Percentiles rank a stretch among this genome's conserved stretches.
Evolutionary conservation across 768 basidiomycete species (phyloP).

Genomic region (Saitozyma sp.): DNA sequence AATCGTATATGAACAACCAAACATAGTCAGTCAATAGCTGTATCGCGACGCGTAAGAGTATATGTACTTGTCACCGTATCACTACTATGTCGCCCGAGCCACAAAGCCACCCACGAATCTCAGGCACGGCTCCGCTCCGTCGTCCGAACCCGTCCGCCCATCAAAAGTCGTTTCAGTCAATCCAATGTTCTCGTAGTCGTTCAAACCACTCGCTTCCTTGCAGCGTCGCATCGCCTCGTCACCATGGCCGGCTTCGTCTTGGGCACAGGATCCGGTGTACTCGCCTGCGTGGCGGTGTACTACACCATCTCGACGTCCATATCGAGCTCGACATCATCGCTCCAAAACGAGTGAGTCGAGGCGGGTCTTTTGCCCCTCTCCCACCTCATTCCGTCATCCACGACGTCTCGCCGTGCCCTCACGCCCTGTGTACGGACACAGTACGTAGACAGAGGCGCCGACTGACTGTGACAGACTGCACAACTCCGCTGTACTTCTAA

Average conservation of each 20-base stretch:
- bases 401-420: too few relatives aligned
- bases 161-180: too few relatives aligned
- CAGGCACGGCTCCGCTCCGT: too few relatives aligned
- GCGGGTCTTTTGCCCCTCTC: not conserved
- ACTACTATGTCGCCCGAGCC: too few relatives aligned
- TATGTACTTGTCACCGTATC: too few relatives aligned
- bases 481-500: slow-evolving; percentile 26
- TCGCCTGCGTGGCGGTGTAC: slow-evolving; percentile 41
- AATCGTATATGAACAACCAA: too few relatives aligned
- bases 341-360: slow-evolving; percentile 40
- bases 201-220: not conserved
- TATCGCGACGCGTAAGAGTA: too few relatives aligned
- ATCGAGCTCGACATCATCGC: slow-evolving; percentile 17
- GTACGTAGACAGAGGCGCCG: not conserved
- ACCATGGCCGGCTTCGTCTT: slow-evolving; percentile 41
- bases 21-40: too few relatives aligned
- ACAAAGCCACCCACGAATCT: too few relatives aligned
- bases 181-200: too few relatives aligned
- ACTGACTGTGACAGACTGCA: slow-evolving; percentile 22
- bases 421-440: too few relatives aligned
- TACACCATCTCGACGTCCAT: slow-evolving; percentile 41
- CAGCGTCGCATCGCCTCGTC: not conserved
- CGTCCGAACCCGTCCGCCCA: too few relatives aligned
- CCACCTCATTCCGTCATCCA: not conserved
- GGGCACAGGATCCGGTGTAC: slow-evolving; percentile 39